phyloP scores from a whole-genome alignment of 306 rosid genomes.

The Corylus avellana region DNA sequence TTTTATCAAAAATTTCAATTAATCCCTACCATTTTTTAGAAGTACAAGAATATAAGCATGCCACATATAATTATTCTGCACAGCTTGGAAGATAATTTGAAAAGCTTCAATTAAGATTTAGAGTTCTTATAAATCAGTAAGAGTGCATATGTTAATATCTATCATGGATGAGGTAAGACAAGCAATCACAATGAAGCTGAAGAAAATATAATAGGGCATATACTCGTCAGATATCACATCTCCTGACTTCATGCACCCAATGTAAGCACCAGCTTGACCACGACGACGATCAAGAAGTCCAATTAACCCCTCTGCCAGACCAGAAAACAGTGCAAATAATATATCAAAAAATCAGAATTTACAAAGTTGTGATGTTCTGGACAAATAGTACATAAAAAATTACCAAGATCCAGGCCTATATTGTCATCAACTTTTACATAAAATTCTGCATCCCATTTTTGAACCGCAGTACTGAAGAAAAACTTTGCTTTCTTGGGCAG shows the following conservation, averaged over 20 bases:
- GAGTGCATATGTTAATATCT: neutral
- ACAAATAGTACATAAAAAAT: conserved; percentile 21
- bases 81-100: neutral
- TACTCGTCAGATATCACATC: conserved; percentile 93
- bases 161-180: conserved; percentile 13
- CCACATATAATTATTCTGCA: neutral
- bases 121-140: neutral
- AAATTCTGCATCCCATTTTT: conserved; percentile 96
- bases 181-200: conserved; percentile 21
- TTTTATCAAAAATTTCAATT: neutral
- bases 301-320: conserved; percentile 75
- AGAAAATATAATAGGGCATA: conserved; percentile 30
- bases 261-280: conserved; percentile 81
- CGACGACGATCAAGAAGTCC: conserved; percentile 91
- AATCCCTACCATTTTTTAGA: neutral
- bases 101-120: neutral
- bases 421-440: conserved; percentile 90
- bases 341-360: conserved; percentile 17
- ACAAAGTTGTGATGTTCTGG: conserved; percentile 15
- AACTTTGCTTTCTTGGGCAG: conserved; percentile 83
- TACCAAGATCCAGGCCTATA: conserved; percentile 87
- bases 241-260: conserved; percentile 99
- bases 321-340: conserved; percentile 31
- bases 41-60: neutral
- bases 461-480: conserved; percentile 91